phyloP scores from a whole-genome alignment of 257 asterid genomes.

The Lavandula angustifolia region DNA sequence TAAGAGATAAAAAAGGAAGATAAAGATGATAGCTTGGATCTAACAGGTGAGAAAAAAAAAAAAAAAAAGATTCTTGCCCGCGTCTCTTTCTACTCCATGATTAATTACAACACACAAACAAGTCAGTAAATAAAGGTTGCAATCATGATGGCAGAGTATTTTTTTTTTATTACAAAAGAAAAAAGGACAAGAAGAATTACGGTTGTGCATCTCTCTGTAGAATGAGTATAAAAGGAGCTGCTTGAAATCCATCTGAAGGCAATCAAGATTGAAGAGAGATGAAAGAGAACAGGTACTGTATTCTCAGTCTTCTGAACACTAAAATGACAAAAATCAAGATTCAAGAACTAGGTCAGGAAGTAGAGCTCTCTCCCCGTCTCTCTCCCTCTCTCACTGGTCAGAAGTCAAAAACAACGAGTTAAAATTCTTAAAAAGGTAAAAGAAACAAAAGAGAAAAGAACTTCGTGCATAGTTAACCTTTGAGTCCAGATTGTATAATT shows the following conservation, averaged over 20 bases:
- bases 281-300: slow-evolving; percentile 21
- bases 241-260: slow-evolving; percentile 31
- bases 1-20: slow-evolving; percentile 32
- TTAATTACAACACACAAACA: slow-evolving; percentile 20
- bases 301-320: slow-evolving; percentile 27
- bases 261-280: slow-evolving; percentile 37
- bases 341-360: slow-evolving; percentile 42
- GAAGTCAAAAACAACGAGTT: not conserved
- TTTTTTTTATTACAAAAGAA: slow-evolving; percentile 10
- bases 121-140: slow-evolving; percentile 31
- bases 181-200: slow-evolving; percentile 26
- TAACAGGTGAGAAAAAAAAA: slow-evolving; percentile 26
- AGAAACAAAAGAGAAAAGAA: too few species aligned
- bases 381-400: too few species aligned
- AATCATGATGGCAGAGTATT: slow-evolving; percentile 31
- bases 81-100: slow-evolving; percentile 40
- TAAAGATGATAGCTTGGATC: slow-evolving; percentile 51
- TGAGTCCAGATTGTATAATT: too few species aligned
- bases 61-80: slow-evolving; percentile 24
- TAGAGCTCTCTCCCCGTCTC: slow-evolving; percentile 17
- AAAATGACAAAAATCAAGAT: slow-evolving; percentile 38
- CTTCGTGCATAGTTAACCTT: too few species aligned
- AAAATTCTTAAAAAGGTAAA: not conserved
- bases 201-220: slow-evolving; percentile 25
- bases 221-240: slow-evolving; percentile 25